phyloP scores from a whole-genome alignment of 495 filamentous ascomycete genomes.

The Sporormia fimetaria region DNA sequence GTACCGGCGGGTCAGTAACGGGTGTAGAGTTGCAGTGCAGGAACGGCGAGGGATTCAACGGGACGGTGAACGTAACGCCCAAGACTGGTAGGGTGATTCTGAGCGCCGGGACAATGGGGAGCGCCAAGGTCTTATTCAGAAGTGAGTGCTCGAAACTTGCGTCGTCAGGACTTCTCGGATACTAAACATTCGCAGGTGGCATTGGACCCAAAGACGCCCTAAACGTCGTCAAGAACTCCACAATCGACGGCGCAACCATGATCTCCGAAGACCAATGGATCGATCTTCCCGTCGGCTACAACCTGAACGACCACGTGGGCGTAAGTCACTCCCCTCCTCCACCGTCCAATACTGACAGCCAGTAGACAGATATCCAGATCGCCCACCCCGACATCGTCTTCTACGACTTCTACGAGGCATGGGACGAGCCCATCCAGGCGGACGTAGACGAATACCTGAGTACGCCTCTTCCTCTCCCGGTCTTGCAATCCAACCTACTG shows the following conservation, averaged over 20 bases:
- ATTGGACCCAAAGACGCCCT: constrained; percentile 30
- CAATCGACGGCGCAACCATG: constrained; percentile 24
- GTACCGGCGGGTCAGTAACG: constrained; percentile 47
- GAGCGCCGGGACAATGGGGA: constrained; percentile 57
- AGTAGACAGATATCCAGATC: constrained; percentile 55
- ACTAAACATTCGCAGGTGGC: constrained; percentile 13
- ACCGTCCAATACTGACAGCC: background rate
- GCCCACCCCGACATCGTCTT: constrained; percentile 47
- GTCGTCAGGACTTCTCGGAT: too few relatives aligned
- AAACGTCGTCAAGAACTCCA: constrained; percentile 23
- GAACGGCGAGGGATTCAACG: constrained; percentile 40
- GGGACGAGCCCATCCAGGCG: constrained; percentile 36
- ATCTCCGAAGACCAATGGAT: constrained; percentile 58
- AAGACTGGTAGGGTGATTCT: constrained; percentile 54
- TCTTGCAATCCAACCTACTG: background rate
- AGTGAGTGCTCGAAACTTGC: too few relatives aligned
- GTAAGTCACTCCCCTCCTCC: background rate
- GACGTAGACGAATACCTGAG: constrained; percentile 38
- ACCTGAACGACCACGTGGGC: constrained; percentile 52
- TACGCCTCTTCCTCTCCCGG: background rate
- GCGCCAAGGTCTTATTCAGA: constrained; percentile 51
- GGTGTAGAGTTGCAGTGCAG: constrained; percentile 49
- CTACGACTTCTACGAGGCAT: constrained; percentile 55
- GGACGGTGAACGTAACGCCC: constrained; percentile 48
- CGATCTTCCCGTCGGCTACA: constrained; percentile 62